phyloP scores from a whole-genome alignment of 2,329 filamentous ascomycete species.

The Penicillium griseofulvum region DNA sequence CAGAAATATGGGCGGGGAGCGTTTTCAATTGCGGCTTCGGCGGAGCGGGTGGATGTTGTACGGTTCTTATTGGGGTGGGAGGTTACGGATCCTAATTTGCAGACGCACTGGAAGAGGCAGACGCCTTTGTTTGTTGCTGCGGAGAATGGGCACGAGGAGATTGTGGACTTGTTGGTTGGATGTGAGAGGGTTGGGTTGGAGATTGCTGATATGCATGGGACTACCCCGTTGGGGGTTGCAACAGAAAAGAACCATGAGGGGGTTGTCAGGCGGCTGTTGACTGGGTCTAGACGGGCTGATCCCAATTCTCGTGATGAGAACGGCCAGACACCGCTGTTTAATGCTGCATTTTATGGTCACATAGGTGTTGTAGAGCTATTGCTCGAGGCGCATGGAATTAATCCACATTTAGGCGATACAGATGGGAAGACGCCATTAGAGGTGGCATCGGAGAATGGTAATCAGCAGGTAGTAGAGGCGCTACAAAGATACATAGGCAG shows the following conservation, averaged over 20 bases:
- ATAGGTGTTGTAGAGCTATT: constrained; percentile 14
- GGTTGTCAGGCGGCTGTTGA: constrained; percentile 12
- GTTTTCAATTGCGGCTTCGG: constrained; percentile 19
- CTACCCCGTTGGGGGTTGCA: constrained; percentile 19
- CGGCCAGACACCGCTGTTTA: constrained; percentile 18
- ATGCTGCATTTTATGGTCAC: constrained; percentile 15
- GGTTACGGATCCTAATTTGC: constrained; percentile 20
- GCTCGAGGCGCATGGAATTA: constrained; percentile 12
- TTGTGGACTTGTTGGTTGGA: constrained; percentile 13
- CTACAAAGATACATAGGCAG: neutral
- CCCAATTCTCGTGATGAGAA: constrained; percentile 18
- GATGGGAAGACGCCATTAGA: constrained; percentile 1
- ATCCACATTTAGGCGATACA: constrained; percentile 1
- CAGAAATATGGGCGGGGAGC: constrained; percentile 17
- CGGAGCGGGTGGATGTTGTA: constrained; percentile 15
- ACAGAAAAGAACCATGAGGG: constrained; percentile 5
- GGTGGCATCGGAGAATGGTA: neutral
- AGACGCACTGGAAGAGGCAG: constrained; percentile 20
- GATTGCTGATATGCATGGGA: constrained; percentile 17
- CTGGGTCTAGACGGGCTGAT: constrained; percentile 10
- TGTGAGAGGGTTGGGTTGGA: constrained; percentile 18
- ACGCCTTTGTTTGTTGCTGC: constrained; percentile 20
- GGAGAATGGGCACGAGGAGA: constrained; percentile 8
- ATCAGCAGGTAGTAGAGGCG: neutral
- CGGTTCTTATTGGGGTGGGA: constrained; percentile 16